These are phyloP conservation scores for Debaryomyces fabryi DNA, from an alignment of 1,139 yeast genomes.

Conservation along the genomic window DNA sequence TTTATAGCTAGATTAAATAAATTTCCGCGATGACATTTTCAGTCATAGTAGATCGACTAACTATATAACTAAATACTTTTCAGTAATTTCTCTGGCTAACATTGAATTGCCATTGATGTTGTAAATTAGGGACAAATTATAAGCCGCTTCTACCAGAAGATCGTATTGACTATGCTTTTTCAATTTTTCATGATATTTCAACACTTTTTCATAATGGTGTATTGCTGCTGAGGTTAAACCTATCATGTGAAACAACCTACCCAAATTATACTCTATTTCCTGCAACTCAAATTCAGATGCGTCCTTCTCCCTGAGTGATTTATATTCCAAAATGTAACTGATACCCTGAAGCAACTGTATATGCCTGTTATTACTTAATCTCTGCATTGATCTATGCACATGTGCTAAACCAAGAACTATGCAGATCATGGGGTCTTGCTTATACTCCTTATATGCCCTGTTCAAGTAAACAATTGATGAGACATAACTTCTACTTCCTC, in stretches of 20 bases:
- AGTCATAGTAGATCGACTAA: neutral
- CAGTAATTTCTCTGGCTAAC: constrained; percentile 65
- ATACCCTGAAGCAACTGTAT: constrained; percentile 86
- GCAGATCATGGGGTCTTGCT: constrained; percentile 78
- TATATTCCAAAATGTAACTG: constrained; percentile 73
- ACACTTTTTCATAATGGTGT: constrained; percentile 68
- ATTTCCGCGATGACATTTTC: constrained; percentile 7
- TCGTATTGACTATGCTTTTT: constrained; percentile 45
- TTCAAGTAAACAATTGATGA: constrained; percentile 73
- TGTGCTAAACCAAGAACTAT: constrained; percentile 78
- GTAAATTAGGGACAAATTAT: constrained; percentile 76
- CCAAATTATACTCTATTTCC: constrained; percentile 83
- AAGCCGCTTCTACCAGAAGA: constrained; percentile 78
- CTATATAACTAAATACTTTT: constrained; percentile 54
- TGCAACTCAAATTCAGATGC: constrained; percentile 60
- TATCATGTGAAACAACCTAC: constrained; percentile 79
- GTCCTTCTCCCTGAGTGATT: constrained; percentile 43
- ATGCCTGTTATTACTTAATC: constrained; percentile 84
- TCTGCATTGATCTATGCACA: constrained; percentile 89
- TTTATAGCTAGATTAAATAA: neutral
- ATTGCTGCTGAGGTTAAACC: constrained; percentile 77
- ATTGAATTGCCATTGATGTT: constrained; percentile 70
- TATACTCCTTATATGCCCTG: constrained; percentile 62
- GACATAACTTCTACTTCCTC: constrained; percentile 80
- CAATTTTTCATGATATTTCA: constrained; percentile 36